These are phyloP conservation scores for Thuidium tamariscinum DNA, from an alignment of 225 moss, liverwort and hornwort genomes.

Conservation along the genomic window DNA sequence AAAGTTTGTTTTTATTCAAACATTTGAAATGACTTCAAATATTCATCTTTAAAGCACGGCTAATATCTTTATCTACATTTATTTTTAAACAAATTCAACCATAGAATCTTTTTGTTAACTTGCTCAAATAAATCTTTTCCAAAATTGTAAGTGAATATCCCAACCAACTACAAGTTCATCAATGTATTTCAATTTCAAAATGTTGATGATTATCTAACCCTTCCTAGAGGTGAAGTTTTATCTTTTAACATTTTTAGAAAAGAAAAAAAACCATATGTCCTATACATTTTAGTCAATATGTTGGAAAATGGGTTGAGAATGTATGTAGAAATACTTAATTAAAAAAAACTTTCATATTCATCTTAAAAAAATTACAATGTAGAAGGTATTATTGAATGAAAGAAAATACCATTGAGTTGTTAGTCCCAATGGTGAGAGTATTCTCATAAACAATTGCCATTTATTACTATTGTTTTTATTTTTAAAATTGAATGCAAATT, in stretches of 20 bases:
- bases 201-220: background rate
- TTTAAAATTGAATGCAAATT: background rate
- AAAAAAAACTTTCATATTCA: background rate
- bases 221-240: background rate
- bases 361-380: background rate
- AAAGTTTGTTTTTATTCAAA: background rate
- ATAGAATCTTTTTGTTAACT: background rate
- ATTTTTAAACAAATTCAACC: background rate
- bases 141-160: background rate
- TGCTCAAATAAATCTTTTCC: background rate
- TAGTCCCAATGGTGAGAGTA: accelerated
- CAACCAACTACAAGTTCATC: too few relatives aligned
- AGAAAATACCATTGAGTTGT: background rate
- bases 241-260: background rate
- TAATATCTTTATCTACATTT: background rate
- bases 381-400: accelerated
- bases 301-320: background rate
- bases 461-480: accelerated
- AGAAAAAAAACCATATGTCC: background rate
- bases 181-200: background rate
- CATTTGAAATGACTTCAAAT: background rate
- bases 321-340: background rate
- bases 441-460: background rate
- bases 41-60: accelerated
- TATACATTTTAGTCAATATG: background rate